Percentiles rank a stretch among this genome's conserved stretches.
Evolutionary conservation across 2,329 filamentous ascomycete genomes (phyloP).

Genomic region (Epichloe sylvatica): DNA sequence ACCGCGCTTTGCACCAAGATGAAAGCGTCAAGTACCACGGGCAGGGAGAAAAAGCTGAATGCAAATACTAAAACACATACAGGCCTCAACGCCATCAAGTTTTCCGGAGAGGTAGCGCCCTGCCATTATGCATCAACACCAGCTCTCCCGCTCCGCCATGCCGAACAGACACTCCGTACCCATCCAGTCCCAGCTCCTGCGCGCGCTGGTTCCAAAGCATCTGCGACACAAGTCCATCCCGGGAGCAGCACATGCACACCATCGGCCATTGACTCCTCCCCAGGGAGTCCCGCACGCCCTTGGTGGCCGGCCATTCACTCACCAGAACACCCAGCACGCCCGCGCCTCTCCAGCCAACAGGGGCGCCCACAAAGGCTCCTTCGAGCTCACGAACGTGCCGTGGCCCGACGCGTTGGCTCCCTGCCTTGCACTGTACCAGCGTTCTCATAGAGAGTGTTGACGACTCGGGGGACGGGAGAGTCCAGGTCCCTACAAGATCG

Average conservation of each 20-base stretch:
- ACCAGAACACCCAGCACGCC: conserved; percentile 59
- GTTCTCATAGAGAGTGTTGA: conserved; percentile 26
- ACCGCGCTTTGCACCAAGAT: no score
- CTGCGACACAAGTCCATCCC: conserved; percentile 46
- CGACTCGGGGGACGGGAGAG: conserved; percentile 25
- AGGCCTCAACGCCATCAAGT: neutral
- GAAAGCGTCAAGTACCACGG: neutral
- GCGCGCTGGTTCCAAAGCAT: conserved; percentile 60
- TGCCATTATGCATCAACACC: conserved; percentile 38
- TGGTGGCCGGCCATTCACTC: conserved; percentile 55
- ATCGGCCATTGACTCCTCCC: conserved; percentile 54
- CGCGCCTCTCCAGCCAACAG: conserved; percentile 53
- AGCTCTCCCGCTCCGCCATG: conserved; percentile 25
- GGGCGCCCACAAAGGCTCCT: conserved; percentile 62
- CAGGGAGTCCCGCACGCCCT: conserved; percentile 62
- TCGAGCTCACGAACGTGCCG: conserved; percentile 59
- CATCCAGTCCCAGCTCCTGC: conserved; percentile 47
- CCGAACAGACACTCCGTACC: conserved; percentile 36
- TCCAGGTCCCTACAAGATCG: conserved; percentile 61
- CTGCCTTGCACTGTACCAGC: conserved; percentile 56
- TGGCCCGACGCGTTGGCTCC: conserved; percentile 36
- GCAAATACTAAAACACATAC: neutral
- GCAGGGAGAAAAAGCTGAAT: neutral
- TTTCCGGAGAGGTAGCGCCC: conserved; percentile 13
- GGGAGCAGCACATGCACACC: conserved; percentile 51